A percentile compares a stretch with the other conserved stretches of the same genome.
phyloP scores from a whole-genome alignment of 1,284 basidiomycete genomes.

The Cystobasidiaceae sp. region DNA sequence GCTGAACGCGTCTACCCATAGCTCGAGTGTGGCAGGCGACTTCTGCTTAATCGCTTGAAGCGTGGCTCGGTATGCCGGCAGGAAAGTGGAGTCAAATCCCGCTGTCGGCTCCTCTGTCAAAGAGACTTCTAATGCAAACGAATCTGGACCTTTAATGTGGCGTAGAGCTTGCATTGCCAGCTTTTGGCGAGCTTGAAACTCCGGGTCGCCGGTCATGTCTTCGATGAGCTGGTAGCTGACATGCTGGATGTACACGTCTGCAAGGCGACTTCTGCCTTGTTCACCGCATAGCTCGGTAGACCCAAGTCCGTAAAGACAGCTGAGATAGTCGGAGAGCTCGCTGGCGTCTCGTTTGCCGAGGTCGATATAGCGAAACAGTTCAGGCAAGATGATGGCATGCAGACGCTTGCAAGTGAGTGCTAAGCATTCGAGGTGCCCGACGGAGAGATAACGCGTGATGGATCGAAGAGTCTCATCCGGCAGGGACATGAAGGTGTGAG shows the following conservation, averaged over 20 bases:
- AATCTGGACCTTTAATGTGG: neutral
- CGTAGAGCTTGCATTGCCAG: neutral
- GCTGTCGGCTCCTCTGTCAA: neutral
- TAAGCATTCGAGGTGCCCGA: neutral
- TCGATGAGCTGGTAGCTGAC: neutral
- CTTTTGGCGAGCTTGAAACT: neutral
- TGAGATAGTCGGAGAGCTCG: neutral
- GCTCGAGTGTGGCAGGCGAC: neutral
- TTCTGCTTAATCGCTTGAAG: neutral
- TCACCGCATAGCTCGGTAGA: too few species aligned
- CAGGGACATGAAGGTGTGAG: too few species aligned
- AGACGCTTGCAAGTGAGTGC: neutral
- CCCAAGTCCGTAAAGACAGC: neutral
- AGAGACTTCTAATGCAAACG: neutral
- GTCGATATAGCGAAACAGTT: neutral
- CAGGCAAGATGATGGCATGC: neutral
- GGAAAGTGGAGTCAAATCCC: neutral
- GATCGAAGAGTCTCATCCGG: neutral
- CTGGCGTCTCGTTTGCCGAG: neutral
- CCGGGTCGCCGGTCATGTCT: neutral
- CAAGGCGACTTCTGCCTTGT: neutral
- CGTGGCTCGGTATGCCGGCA: neutral
- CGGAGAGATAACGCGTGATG: neutral
- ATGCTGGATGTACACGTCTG: neutral
- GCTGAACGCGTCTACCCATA: neutral